Evolutionary conservation across 805 yeast genomes (phyloP).

Genomic region (Naumovozyma castellii): DNA sequence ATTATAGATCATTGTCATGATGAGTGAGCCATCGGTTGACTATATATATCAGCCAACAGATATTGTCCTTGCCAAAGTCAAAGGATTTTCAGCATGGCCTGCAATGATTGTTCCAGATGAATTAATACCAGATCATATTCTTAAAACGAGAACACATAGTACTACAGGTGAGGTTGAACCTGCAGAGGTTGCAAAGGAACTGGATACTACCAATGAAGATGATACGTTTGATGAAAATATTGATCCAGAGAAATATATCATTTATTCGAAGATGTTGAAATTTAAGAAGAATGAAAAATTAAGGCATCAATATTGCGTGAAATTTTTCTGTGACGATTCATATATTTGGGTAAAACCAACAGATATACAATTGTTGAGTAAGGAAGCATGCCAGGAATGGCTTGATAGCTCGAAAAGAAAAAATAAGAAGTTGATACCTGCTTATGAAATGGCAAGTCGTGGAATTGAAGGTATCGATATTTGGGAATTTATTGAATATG

Average conservation of each 20-base stretch:
- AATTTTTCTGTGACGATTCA: conserved; percentile 29
- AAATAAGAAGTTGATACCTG: conserved; percentile 37
- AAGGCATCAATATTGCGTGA: conserved; percentile 23
- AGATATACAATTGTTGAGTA: conserved; percentile 16
- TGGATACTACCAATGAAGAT: conserved; percentile 2
- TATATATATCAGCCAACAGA: conserved; percentile 36
- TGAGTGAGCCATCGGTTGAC: conserved; percentile 25
- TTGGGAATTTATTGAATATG: conserved; percentile 31
- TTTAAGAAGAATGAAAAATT: conserved; percentile 16
- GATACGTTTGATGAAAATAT: conserved; percentile 2
- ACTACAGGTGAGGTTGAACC: conserved; percentile 1
- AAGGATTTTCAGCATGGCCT: conserved; percentile 89
- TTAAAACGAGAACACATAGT: conserved; percentile 18
- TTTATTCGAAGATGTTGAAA: conserved; percentile 18
- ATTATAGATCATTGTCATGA: no score
- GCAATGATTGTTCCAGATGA: conserved; percentile 63
- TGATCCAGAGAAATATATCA: conserved; percentile 13
- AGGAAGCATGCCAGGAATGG: conserved; percentile 20
- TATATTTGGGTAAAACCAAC: conserved; percentile 26
- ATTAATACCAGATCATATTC: conserved; percentile 49
- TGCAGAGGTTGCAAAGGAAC: conserved; percentile 7
- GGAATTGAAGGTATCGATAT: conserved; percentile 26
- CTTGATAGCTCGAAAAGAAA: conserved; percentile 25
- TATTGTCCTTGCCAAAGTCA: conserved; percentile 67
- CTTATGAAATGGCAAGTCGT: conserved; percentile 43